A percentile compares a stretch with the other conserved stretches of the same genome.
These are phyloP conservation scores for Verbena officinalis DNA, from an alignment of 257 asterid genomes.

Conservation along the genomic window DNA sequence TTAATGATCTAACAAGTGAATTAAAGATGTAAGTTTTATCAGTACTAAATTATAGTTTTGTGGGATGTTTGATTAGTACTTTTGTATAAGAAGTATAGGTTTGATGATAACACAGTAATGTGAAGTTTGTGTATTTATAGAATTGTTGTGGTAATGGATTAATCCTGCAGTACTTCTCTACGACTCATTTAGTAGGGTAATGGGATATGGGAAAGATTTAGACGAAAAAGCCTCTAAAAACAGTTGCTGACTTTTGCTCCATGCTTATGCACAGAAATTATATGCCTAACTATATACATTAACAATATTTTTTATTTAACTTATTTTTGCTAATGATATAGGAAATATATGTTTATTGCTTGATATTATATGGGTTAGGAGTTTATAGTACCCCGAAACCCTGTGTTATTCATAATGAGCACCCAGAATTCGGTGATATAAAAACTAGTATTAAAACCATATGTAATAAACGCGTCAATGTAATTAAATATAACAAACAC, in stretches of 20 bases:
- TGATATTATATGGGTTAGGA: too few species aligned
- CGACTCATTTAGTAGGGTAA: conserved; percentile 46
- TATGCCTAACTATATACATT: conserved; percentile 11
- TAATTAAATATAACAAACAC: too few species aligned
- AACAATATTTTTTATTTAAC: too few species aligned
- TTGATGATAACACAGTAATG: conserved; percentile 24
- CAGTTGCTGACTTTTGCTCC: conserved; percentile 48
- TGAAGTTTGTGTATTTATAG: conserved; percentile 43
- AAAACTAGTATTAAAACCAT: too few species aligned
- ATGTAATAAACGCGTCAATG: too few species aligned
- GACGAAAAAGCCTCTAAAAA: conserved; percentile 32
- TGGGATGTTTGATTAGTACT: conserved; percentile 15
- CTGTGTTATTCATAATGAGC: too few species aligned
- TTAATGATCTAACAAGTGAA: neutral
- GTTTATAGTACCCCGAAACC: too few species aligned
- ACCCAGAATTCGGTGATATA: too few species aligned
- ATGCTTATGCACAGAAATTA: conserved; percentile 32
- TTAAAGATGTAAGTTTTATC: conserved; percentile 7
- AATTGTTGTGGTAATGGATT: neutral
- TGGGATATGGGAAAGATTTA: conserved; percentile 41
- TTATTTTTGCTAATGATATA: too few species aligned
- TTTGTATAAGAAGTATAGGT: conserved; percentile 33
- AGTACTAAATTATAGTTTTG: conserved; percentile 2
- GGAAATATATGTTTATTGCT: too few species aligned
- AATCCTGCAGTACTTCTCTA: conserved; percentile 39